Evolutionary conservation across 78 protist species (phyloP), one percentile per base, ranked within the genome.

Genomic region (Chrysochromulina parva): DNA sequence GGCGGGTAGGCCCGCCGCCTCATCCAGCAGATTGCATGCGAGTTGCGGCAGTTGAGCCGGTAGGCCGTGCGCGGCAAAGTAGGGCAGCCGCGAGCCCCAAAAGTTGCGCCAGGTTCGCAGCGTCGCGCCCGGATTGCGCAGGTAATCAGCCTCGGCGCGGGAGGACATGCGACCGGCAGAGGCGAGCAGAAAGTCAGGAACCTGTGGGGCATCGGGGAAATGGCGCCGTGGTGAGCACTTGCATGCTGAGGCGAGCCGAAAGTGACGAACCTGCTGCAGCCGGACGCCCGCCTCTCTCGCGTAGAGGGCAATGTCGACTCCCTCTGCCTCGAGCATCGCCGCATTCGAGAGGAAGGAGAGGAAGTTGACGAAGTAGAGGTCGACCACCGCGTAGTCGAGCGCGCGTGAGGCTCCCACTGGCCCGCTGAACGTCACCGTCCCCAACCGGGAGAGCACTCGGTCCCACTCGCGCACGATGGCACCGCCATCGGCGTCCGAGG

Each of bases 311-410:
- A 0, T 7, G 62, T 58, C 62, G 19, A 87, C 90, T 9, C 90
- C 73, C 38, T 87, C 90, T 5, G 16, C 7, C 20, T 87, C 90
- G 26, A 87, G 54, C 90, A 87, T 55, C n/a, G 66, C 26, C 58
- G 11, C 38, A 26, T 71, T 48, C 47, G 90, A 24, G 14, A 55
- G 16, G 14, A 24, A 57, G 48, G 59, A 10, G 67, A 60, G 22
- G 47, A 60, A 2, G 19, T 4, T 87, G 47, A 48, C 67, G 53
- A 87, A 24, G 48, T 54, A 4, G 47, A 87, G 4, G 67, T 87
- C 90, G 47, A 87, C 90, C 65, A 60, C 90, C 17, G 90, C 90
- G 38, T 87, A 87, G 90, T 87, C 90, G 10, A 87, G 48, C 22
- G 90, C 90, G 14, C 71, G 9, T 2, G 48, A 17, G 54, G 90